phyloP scores from a whole-genome alignment of 352 stramenopile species.

The Globisporangium cederbergense region DNA sequence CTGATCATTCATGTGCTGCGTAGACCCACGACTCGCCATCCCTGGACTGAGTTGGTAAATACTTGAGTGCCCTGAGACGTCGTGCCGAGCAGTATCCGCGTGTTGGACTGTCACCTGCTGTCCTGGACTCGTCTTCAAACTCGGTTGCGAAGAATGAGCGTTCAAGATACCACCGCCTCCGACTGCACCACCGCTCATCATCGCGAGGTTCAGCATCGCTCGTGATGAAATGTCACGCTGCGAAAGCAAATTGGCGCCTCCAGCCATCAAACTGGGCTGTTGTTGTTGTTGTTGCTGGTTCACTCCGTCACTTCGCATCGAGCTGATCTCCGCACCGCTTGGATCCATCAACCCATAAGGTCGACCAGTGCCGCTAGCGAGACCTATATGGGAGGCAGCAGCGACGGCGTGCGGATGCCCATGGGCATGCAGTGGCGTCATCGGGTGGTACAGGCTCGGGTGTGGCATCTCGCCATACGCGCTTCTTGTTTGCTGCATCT shows the following conservation, averaged over 20 bases:
- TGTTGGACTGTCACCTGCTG: slow-evolving; percentile 7
- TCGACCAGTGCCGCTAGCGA: slow-evolving; percentile 23
- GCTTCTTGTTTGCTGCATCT: slow-evolving; percentile 33
- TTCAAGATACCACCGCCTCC: slow-evolving; percentile 12
- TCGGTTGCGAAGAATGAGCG: slow-evolving; percentile 17
- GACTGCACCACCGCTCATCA: slow-evolving; percentile 39
- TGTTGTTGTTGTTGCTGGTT: neutral
- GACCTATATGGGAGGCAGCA: slow-evolving; percentile 21
- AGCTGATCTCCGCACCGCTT: slow-evolving; percentile 7
- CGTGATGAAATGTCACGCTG: slow-evolving; percentile 44
- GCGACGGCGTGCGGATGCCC: slow-evolving; percentile 23
- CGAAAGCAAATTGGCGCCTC: slow-evolving; percentile 18
- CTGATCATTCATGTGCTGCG: neutral
- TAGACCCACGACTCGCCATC: neutral
- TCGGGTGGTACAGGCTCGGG: slow-evolving; percentile 47
- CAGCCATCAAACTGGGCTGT: slow-evolving; percentile 17
- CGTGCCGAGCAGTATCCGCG: slow-evolving; percentile 9
- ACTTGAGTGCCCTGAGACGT: neutral
- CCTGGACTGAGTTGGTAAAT: slow-evolving; percentile 18
- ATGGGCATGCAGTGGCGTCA: slow-evolving; percentile 38
- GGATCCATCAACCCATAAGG: slow-evolving; percentile 27
- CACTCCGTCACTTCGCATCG: slow-evolving; percentile 6
- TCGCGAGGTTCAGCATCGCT: slow-evolving; percentile 54
- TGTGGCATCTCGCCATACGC: slow-evolving; percentile 49
- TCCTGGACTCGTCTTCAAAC: slow-evolving; percentile 14